Conservation (phyloP, 2,329 filamentous ascomycete genomes). For the Teratosphaeria zuluensis region DNA sequence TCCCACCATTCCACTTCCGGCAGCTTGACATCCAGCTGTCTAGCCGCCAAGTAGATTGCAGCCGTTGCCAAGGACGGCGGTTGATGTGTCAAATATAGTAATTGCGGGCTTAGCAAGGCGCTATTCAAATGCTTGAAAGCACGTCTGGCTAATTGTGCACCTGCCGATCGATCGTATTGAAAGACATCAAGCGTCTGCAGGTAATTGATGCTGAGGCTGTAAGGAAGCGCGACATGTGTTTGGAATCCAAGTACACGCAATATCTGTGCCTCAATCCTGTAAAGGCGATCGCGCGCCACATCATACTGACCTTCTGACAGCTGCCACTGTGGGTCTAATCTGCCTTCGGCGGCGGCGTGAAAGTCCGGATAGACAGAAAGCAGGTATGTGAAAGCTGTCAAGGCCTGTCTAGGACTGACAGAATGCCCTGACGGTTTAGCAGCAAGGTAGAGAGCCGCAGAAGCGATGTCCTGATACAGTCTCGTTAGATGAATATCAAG, state of each 20-base stretch:
- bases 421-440: conserved; percentile 74
- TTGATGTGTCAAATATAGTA: conserved; percentile 87
- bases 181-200: conserved; percentile 76
- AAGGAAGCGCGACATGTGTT: conserved; percentile 74
- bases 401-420: conserved; percentile 66
- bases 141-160: conserved; percentile 50
- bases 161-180: conserved; percentile 21
- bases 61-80: conserved; percentile 76
- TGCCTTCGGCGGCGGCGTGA: conserved; percentile 3
- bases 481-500: not conserved
- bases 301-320: conserved; percentile 66
- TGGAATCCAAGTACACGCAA: conserved; percentile 70
- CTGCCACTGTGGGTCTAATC: conserved; percentile 33
- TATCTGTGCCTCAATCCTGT: conserved; percentile 67
- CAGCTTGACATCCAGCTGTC: conserved; percentile 65
- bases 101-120: conserved; percentile 73
- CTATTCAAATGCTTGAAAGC: conserved; percentile 76
- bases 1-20: conserved; percentile 92
- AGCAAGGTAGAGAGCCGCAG: conserved; percentile 69
- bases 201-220: conserved; percentile 82
- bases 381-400: conserved; percentile 80
- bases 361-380: conserved; percentile 40
- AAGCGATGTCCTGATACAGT: conserved; percentile 59
- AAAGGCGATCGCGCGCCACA: conserved; percentile 51
- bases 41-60: conserved; percentile 80